Conservation (phyloP, 257 asterid genomes). For the Striga asiatica region DNA sequence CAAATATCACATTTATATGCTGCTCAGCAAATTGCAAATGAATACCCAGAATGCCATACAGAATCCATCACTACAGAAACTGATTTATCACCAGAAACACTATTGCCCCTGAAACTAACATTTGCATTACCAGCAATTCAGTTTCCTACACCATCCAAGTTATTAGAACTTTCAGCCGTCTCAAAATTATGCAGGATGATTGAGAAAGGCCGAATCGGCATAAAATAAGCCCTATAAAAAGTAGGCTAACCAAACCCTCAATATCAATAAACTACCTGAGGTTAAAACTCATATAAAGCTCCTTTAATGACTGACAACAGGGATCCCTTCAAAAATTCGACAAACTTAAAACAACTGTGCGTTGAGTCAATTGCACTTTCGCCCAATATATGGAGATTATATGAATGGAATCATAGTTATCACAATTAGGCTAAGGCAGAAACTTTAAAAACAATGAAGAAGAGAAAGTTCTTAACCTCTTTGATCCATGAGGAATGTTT, state of each 20-base stretch:
- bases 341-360: too few species aligned
- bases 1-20: neutral
- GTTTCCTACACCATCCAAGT: too few species aligned
- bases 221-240: too few species aligned
- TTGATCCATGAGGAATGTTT: slow-evolving; percentile 64
- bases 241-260: too few species aligned
- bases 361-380: neutral
- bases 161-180: neutral
- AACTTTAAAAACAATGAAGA: neutral
- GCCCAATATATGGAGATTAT: neutral
- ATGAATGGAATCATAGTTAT: neutral
- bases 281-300: too few species aligned
- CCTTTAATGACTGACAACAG: too few species aligned
- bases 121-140: neutral
- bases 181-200: too few species aligned
- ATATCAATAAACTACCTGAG: too few species aligned
- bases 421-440: neutral
- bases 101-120: neutral
- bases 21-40: neutral
- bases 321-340: too few species aligned
- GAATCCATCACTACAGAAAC: neutral
- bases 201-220: too few species aligned
- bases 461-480: slow-evolving; percentile 38
- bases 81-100: neutral
- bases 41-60: neutral